These are phyloP conservation scores for Microcos paniculata DNA, from an alignment of 345 rosid species.

Conservation along the genomic window DNA sequence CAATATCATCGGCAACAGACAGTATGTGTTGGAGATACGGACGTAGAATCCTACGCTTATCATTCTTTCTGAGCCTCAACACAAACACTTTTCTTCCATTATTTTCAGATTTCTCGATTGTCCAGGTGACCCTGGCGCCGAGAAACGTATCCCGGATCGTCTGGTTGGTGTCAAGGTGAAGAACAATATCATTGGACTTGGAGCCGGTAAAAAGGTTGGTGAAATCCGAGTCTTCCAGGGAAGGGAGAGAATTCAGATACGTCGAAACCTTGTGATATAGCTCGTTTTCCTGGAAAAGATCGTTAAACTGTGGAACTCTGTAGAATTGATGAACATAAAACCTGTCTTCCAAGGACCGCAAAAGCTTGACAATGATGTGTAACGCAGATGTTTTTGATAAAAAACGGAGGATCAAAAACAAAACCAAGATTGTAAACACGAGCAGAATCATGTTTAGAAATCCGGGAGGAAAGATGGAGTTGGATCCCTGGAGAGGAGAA, in stretches of 20 bases:
- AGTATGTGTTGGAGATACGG: conserved; percentile 70
- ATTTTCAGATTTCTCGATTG: conserved; percentile 14
- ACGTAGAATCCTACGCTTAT: conserved; percentile 55
- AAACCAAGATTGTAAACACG: conserved; percentile 4
- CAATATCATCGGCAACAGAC: conserved; percentile 42
- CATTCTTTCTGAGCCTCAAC: conserved; percentile 49
- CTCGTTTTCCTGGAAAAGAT: conserved; percentile 47
- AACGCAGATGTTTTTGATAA: conserved; percentile 37
- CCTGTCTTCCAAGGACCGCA: conserved; percentile 35
- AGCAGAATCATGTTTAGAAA: conserved; percentile 13
- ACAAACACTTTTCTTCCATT: conserved; percentile 25
- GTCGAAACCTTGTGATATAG: conserved; percentile 44
- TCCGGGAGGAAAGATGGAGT: background rate
- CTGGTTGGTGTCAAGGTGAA: conserved; percentile 41
- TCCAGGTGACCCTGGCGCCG: conserved; percentile 55
- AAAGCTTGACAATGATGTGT: conserved; percentile 21
- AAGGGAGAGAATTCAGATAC: conserved; percentile 51
- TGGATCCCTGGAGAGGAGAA: background rate
- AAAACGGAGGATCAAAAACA: conserved; percentile 26
- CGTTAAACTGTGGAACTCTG: conserved; percentile 49
- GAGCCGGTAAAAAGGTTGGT: conserved; percentile 54
- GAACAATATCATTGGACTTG: conserved; percentile 46
- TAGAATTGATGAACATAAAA: conserved; percentile 46
- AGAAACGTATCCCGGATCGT: conserved; percentile 47
- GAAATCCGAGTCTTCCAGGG: conserved; percentile 56